phyloP scores from a whole-genome alignment of 1,139 yeast genomes.

The Blastobotrys serpentis region DNA sequence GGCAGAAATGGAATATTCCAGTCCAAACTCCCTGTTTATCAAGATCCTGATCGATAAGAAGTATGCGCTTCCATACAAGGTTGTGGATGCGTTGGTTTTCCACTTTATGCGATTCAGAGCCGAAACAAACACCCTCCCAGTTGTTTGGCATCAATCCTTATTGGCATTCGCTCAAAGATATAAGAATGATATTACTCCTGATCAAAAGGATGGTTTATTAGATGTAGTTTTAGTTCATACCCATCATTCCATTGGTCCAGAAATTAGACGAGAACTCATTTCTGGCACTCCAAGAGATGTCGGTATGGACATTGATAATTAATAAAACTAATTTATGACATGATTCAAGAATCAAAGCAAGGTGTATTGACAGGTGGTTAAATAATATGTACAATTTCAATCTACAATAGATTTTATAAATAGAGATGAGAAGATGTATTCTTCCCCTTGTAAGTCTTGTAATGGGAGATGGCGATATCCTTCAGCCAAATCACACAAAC shows the following conservation, averaged over 20 bases:
- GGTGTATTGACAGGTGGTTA: constrained; percentile 4
- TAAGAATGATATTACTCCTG: constrained; percentile 95
- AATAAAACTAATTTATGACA: constrained; percentile 12
- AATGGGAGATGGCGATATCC: constrained; percentile 84
- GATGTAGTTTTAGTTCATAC: constrained; percentile 90
- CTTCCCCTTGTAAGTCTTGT: constrained; percentile 76
- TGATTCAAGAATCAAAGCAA: no score
- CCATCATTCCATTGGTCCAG: constrained; percentile 88
- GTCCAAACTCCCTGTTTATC: constrained; percentile 88
- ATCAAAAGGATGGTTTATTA: constrained; percentile 88
- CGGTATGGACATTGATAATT: constrained; percentile 14
- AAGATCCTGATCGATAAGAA: constrained; percentile 88
- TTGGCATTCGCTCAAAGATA: constrained; percentile 92
- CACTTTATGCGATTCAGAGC: constrained; percentile 82
- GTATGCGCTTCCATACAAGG: constrained; percentile 95
- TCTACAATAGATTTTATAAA: constrained; percentile 51
- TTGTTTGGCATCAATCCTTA: constrained; percentile 96
- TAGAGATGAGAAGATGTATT: constrained; percentile 72
- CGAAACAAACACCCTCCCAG: constrained; percentile 69
- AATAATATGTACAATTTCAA: constrained; percentile 27
- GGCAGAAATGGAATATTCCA: constrained; percentile 68
- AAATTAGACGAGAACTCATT: constrained; percentile 85
- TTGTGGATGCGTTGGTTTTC: constrained; percentile 91
- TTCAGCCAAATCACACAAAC: constrained; percentile 55
- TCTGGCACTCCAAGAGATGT: constrained; percentile 64